Conservation (phyloP, 257 asterid species). For the Fraxinus pennsylvanica region DNA sequence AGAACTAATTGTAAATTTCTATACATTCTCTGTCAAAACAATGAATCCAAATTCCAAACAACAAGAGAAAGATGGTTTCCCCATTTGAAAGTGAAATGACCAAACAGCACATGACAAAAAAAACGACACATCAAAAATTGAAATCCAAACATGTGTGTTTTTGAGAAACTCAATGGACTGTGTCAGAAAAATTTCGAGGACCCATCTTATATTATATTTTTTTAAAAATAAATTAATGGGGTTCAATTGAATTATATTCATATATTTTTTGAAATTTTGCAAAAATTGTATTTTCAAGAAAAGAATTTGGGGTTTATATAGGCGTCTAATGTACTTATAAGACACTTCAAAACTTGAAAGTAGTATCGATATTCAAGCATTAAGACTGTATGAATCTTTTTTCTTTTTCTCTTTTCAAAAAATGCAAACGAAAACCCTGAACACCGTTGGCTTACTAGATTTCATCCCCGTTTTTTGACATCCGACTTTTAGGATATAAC, state of each 20-base stretch:
- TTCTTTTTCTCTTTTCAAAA: too few relatives aligned
- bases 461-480: too few relatives aligned
- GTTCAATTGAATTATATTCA: background rate
- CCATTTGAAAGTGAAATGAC: conserved; percentile 35
- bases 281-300: too few relatives aligned
- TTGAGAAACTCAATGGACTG: conserved; percentile 20
- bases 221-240: background rate
- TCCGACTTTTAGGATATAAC: too few relatives aligned
- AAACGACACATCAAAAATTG: conserved; percentile 41
- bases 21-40: conserved; percentile 15
- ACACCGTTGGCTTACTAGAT: too few relatives aligned
- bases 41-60: conserved; percentile 23
- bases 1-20: conserved; percentile 5
- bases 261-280: background rate
- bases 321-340: too few relatives aligned
- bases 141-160: conserved; percentile 4
- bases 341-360: too few relatives aligned
- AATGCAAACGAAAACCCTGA: too few relatives aligned
- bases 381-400: too few relatives aligned
- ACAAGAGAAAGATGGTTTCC: conserved; percentile 8
- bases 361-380: too few relatives aligned
- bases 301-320: too few relatives aligned
- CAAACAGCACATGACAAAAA: conserved; percentile 36
- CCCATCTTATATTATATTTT: background rate
- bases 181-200: background rate